phyloP scores from a whole-genome alignment of 2,329 filamentous ascomycete species.

The Ceratocystis destructans region DNA sequence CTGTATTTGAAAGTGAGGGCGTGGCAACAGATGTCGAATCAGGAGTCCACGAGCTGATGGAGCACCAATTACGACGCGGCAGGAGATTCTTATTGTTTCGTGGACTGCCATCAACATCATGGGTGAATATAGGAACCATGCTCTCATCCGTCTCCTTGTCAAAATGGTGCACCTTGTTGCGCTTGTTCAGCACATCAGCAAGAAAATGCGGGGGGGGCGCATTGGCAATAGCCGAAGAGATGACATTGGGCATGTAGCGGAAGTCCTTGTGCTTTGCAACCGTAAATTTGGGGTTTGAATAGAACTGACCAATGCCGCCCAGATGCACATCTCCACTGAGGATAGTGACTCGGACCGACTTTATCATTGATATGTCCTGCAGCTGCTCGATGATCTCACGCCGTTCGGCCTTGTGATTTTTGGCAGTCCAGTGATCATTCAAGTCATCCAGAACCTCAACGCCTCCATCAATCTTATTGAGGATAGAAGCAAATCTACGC shows the following conservation, averaged over 20 bases:
- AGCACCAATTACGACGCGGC: conserved; percentile 89
- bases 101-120: conserved; percentile 76
- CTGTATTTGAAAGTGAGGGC: conserved; percentile 36
- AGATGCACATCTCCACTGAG: conserved; percentile 89
- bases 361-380: conserved; percentile 84
- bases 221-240: conserved; percentile 91
- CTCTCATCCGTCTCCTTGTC: conserved; percentile 74
- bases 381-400: conserved; percentile 78
- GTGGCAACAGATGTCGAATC: conserved; percentile 60
- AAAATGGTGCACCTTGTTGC: conserved; percentile 68
- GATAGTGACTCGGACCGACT: conserved; percentile 82
- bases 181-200: conserved; percentile 83
- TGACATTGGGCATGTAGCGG: conserved; percentile 90
- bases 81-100: conserved; percentile 85
- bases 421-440: conserved; percentile 96
- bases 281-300: conserved; percentile 68
- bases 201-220: conserved; percentile 75
- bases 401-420: conserved; percentile 82
- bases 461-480: conserved; percentile 83
- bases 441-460: conserved; percentile 85
- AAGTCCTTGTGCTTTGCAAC: conserved; percentile 83
- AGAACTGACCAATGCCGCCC: conserved; percentile 86
- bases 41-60: conserved; percentile 71
- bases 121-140: conserved; percentile 86
- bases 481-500: conserved; percentile 62